Evolutionary conservation across 768 basidiomycete genomes (phyloP).

Genomic region (Zangia roseola): DNA sequence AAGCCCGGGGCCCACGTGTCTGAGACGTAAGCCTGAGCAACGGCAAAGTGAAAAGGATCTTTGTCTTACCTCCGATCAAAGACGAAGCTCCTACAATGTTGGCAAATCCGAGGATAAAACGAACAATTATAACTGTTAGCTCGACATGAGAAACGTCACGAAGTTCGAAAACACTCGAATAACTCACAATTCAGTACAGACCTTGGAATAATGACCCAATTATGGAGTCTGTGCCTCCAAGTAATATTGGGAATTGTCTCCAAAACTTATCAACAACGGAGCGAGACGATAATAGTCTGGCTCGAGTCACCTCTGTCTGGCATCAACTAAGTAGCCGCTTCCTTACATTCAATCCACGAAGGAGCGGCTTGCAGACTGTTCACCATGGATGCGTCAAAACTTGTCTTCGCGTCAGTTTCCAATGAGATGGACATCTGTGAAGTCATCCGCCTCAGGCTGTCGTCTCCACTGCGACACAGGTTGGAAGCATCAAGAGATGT

Average conservation of each 20-base stretch:
- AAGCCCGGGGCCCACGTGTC: conserved; percentile 3
- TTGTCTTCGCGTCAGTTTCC: neutral
- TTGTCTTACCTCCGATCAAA: conserved; percentile 4
- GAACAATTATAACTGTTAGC: conserved; percentile 2
- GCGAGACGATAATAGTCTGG: conserved; percentile 47
- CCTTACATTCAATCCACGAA: conserved; percentile 54
- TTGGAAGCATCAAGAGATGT: conserved; percentile 55
- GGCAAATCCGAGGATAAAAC: conserved; percentile 1
- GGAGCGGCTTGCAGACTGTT: conserved; percentile 60
- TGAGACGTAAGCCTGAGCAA: neutral
- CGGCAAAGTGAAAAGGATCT: neutral
- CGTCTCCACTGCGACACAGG: conserved; percentile 12
- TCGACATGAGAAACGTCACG: neutral
- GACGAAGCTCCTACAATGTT: conserved; percentile 1
- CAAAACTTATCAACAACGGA: conserved; percentile 10
- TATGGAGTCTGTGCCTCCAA: conserved; percentile 3
- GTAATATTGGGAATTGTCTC: conserved; percentile 12
- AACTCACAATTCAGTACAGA: conserved; percentile 13
- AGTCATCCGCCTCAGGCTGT: conserved; percentile 9
- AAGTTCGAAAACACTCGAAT: neutral
- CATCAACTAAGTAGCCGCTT: neutral
- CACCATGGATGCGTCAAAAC: conserved; percentile 50
- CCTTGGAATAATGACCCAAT: conserved; percentile 12
- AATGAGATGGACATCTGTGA: neutral
- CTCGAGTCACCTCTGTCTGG: neutral